A percentile compares a stretch with the other conserved stretches of the same genome.
Conservation (phyloP, 2,329 filamentous ascomycete genomes). For the Colletotrichum sp. region DNA sequence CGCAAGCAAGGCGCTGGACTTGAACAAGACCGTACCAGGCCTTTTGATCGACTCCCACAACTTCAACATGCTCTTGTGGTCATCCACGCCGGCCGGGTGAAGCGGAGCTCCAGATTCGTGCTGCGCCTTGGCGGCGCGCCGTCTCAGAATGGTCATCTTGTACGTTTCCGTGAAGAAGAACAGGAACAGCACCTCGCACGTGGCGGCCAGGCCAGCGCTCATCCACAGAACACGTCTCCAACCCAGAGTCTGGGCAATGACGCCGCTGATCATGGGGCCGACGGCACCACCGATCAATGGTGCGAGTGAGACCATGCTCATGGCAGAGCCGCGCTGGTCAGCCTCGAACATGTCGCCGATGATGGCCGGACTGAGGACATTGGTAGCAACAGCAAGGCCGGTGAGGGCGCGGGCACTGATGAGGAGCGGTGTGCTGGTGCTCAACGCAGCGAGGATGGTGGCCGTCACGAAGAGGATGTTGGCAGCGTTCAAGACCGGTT, state of each 20-base stretch:
- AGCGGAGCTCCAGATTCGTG: constrained; percentile 29
- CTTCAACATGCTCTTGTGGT: constrained; percentile 30
- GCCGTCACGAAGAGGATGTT: constrained; percentile 56
- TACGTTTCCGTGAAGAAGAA: constrained; percentile 65
- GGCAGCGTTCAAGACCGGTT: constrained; percentile 57
- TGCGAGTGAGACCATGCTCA: constrained; percentile 62
- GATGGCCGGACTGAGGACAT: constrained; percentile 67
- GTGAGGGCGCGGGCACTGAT: constrained; percentile 61
- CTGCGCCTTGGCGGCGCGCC: constrained; percentile 39
- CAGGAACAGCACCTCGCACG: constrained; percentile 57
- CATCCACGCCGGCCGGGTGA: constrained; percentile 19
- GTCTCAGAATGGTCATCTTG: constrained; percentile 57
- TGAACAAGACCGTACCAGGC: constrained; percentile 50
- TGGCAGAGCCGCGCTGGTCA: constrained; percentile 62
- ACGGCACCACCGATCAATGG: constrained; percentile 63
- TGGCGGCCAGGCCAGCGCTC: constrained; percentile 48
- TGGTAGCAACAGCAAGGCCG: constrained; percentile 67
- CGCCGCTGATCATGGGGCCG: constrained; percentile 60
- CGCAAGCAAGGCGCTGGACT: constrained; percentile 58
- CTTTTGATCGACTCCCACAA: constrained; percentile 47
- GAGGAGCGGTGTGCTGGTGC: constrained; percentile 49
- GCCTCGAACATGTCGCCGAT: constrained; percentile 66
- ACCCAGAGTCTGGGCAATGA: constrained; percentile 57
- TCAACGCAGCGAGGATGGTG: constrained; percentile 52
- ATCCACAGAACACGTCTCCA: constrained; percentile 62